Evolutionary conservation across 805 yeast genomes (phyloP).

Genomic region (Lachancea sp.): DNA sequence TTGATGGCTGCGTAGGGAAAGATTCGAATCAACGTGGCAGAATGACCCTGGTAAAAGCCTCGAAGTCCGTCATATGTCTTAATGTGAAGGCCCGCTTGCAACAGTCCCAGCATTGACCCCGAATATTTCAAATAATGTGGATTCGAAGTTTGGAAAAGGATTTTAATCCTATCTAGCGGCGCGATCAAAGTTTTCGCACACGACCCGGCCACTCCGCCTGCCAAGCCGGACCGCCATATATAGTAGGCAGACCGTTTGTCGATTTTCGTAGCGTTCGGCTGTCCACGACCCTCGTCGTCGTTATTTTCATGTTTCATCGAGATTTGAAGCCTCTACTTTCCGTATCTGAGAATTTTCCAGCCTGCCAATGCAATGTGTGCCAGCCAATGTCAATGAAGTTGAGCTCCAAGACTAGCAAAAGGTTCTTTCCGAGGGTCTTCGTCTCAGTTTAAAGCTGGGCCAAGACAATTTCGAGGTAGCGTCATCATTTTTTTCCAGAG

Average conservation of each 20-base stretch:
- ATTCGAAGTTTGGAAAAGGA: conserved; percentile 88
- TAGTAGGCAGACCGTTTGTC: conserved; percentile 74
- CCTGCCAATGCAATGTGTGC: not conserved
- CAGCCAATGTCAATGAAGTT: not conserved
- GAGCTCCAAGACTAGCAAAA: not conserved
- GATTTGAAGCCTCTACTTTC: not conserved
- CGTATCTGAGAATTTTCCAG: not conserved
- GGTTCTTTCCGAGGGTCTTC: not conserved
- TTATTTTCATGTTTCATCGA: conserved; percentile 3
- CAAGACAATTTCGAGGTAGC: not conserved
- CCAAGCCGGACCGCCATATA: conserved; percentile 74
- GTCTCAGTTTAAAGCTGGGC: not conserved
- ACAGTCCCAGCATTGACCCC: conserved; percentile 73
- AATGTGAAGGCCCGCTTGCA: conserved; percentile 64
- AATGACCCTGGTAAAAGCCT: conserved; percentile 93
- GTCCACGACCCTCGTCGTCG: conserved; percentile 3
- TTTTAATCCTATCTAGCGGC: conserved; percentile 91
- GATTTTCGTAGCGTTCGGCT: not conserved
- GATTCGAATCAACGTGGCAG: conserved; percentile 82
- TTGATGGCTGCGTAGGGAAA: conserved; percentile 97
- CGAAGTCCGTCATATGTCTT: conserved; percentile 59
- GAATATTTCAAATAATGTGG: conserved; percentile 78
- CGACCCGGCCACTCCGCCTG: conserved; percentile 94
- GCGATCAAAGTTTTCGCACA: conserved; percentile 96
- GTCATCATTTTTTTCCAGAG: not conserved